Percentiles rank a stretch among this genome's conserved stretches.
These are phyloP conservation scores for Rusavskia elegans DNA, from an alignment of 495 filamentous ascomycete species.

Conservation along the genomic window DNA sequence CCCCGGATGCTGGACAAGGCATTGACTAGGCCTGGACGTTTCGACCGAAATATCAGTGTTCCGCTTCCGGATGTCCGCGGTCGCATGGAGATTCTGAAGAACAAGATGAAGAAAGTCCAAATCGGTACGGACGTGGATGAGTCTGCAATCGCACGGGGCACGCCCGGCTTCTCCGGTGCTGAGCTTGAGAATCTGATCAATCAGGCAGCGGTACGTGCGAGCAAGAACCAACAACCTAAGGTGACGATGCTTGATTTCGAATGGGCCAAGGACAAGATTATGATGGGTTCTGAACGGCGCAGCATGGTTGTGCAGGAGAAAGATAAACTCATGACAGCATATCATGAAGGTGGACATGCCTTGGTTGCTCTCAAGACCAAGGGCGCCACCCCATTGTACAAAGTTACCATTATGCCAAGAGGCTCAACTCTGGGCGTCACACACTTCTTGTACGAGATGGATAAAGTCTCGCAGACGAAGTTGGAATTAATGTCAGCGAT, in stretches of 20 bases:
- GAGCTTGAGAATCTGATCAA: conserved; percentile 95
- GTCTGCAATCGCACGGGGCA: conserved; percentile 65
- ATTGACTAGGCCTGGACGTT: conserved; percentile 82
- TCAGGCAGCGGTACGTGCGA: conserved; percentile 84
- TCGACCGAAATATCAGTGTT: conserved; percentile 80
- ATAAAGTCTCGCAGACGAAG: conserved; percentile 65
- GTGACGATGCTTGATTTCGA: conserved; percentile 75
- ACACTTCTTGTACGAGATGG: conserved; percentile 71
- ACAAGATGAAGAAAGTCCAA: conserved; percentile 82
- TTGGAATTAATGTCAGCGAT: conserved; percentile 18
- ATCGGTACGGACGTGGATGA: conserved; percentile 65
- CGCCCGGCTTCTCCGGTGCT: conserved; percentile 83
- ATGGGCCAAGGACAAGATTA: conserved; percentile 95
- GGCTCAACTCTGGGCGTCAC: conserved; percentile 77
- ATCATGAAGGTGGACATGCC: conserved; percentile 94
- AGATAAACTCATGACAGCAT: conserved; percentile 80
- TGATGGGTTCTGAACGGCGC: conserved; percentile 87
- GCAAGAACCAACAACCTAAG: conserved; percentile 54
- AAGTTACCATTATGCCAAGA: conserved; percentile 89
- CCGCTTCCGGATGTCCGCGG: conserved; percentile 91
- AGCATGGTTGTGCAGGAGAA: conserved; percentile 77
- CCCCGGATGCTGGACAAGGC: conserved; percentile 89
- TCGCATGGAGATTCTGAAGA: conserved; percentile 75
- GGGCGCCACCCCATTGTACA: conserved; percentile 65
- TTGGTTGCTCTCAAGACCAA: conserved; percentile 71